Percentiles rank a stretch among this genome's conserved stretches.
phyloP scores from a whole-genome alignment of 2,329 filamentous ascomycete species.

The Colletotrichum tropicale region DNA sequence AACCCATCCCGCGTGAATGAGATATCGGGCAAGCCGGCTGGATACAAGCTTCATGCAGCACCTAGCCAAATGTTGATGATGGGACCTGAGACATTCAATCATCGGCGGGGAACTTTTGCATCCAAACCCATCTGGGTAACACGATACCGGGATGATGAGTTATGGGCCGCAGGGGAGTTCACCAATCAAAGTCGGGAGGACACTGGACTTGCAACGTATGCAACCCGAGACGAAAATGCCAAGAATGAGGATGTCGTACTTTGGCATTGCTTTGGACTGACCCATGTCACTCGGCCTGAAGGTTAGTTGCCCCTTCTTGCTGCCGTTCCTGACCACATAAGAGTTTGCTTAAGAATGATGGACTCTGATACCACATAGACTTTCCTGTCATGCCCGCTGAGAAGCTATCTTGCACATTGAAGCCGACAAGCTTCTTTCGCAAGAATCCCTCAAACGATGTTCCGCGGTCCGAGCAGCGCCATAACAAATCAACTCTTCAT shows the following conservation, averaged over 20 bases:
- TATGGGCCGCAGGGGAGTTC: slow-evolving; percentile 64
- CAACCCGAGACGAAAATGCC: slow-evolving; percentile 54
- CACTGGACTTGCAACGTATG: slow-evolving; percentile 51
- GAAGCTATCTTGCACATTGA: slow-evolving; percentile 51
- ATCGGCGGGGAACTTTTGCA: slow-evolving; percentile 63
- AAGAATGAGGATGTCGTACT: slow-evolving; percentile 61
- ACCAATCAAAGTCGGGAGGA: slow-evolving; percentile 64
- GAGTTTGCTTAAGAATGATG: neutral
- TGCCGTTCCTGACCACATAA: neutral
- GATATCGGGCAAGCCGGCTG: slow-evolving; percentile 57
- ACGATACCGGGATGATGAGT: slow-evolving; percentile 60
- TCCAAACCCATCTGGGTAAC: slow-evolving; percentile 64
- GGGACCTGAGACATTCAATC: slow-evolving; percentile 55
- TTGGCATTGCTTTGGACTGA: slow-evolving; percentile 60
- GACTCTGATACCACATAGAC: slow-evolving; percentile 35
- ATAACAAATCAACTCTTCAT: neutral
- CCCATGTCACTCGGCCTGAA: slow-evolving; percentile 59
- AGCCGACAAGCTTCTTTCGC: slow-evolving; percentile 55
- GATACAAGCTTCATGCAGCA: slow-evolving; percentile 59
- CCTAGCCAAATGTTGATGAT: slow-evolving; percentile 54
- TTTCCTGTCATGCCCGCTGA: slow-evolving; percentile 65
- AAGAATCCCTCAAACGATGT: slow-evolving; percentile 49
- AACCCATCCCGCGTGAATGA: slow-evolving; percentile 56
- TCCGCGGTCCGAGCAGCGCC: slow-evolving; percentile 11
- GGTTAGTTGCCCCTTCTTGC: neutral